These are phyloP conservation scores for Monilinia vaccinii-corymbosi DNA, from an alignment of 2,329 filamentous ascomycete species.

Conservation along the genomic window DNA sequence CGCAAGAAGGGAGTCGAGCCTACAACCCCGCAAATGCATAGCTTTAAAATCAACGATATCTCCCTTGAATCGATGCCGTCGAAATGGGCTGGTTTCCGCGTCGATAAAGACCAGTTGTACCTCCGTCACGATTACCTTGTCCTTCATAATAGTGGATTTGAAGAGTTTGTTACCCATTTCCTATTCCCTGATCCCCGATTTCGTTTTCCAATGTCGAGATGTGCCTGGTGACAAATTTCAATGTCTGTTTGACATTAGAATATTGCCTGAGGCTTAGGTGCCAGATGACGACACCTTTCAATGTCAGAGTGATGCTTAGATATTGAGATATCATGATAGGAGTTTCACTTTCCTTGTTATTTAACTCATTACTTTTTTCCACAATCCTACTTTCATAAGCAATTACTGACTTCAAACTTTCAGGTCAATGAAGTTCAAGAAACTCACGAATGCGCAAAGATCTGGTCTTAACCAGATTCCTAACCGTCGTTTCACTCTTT, in stretches of 20 bases:
- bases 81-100: slow-evolving; percentile 42
- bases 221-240: background rate
- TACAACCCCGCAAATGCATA: too few species aligned
- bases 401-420: slow-evolving; percentile 22
- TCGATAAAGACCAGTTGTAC: slow-evolving; percentile 42
- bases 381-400: slow-evolving; percentile 15
- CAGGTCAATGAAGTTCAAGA: slow-evolving; percentile 90
- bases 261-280: background rate
- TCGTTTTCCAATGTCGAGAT: too few species aligned
- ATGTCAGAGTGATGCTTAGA: too few species aligned
- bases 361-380: background rate
- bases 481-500: slow-evolving; percentile 94
- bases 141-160: slow-evolving; percentile 26
- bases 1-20: too few species aligned
- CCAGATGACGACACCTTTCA: too few species aligned
- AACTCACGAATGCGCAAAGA: slow-evolving; percentile 92
- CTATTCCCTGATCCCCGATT: too few species aligned
- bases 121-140: slow-evolving; percentile 38
- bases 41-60: slow-evolving; percentile 35
- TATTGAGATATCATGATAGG: too few species aligned
- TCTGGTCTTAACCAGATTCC: slow-evolving; percentile 98
- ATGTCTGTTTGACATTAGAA: background rate
- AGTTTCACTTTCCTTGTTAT: background rate
- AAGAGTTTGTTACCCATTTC: slow-evolving; percentile 13
- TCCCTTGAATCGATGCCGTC: slow-evolving; percentile 35